phyloP scores from a whole-genome alignment of 768 basidiomycete species.

The Lentinula boryana region DNA sequence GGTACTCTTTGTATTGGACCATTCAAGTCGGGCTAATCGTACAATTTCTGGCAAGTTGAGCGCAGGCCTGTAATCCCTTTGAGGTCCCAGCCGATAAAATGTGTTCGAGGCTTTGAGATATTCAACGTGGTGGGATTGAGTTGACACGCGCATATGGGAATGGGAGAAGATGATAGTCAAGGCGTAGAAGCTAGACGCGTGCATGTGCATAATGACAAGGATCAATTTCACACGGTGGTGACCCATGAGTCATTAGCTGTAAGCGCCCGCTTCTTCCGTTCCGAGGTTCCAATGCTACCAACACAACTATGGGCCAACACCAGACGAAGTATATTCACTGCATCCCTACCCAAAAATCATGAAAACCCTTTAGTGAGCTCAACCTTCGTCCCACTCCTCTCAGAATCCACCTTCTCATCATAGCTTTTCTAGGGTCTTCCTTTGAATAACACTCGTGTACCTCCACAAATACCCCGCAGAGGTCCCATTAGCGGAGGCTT shows the following conservation, averaged over 20 bases:
- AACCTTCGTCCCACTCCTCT: not conserved
- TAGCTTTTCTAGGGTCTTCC: conserved; percentile 13
- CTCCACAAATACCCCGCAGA: conserved; percentile 57
- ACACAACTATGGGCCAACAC: not conserved
- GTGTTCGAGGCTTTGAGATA: not conserved
- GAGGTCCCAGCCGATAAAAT: not conserved
- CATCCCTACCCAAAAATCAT: conserved; percentile 25
- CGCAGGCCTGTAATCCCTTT: not conserved
- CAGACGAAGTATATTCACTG: conserved; percentile 14
- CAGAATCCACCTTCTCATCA: not conserved
- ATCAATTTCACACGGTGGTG: not conserved
- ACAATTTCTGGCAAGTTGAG: not conserved
- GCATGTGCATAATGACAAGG: not conserved
- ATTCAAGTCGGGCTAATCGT: not conserved
- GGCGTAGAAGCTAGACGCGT: not conserved
- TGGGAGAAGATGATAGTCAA: not conserved
- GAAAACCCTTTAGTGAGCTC: conserved; percentile 51
- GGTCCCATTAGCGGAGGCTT: conserved; percentile 30
- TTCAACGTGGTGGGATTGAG: not conserved
- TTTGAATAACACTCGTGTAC: conserved; percentile 15
- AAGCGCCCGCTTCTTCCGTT: no score
- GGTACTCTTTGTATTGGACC: not conserved
- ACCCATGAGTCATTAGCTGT: not conserved
- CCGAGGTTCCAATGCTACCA: not conserved
- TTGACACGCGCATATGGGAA: not conserved